Percentiles rank a stretch among this genome's conserved stretches.
Evolutionary conservation across 2,329 filamentous ascomycete species (phyloP).

Genomic region (Sphaerulina populicola): DNA sequence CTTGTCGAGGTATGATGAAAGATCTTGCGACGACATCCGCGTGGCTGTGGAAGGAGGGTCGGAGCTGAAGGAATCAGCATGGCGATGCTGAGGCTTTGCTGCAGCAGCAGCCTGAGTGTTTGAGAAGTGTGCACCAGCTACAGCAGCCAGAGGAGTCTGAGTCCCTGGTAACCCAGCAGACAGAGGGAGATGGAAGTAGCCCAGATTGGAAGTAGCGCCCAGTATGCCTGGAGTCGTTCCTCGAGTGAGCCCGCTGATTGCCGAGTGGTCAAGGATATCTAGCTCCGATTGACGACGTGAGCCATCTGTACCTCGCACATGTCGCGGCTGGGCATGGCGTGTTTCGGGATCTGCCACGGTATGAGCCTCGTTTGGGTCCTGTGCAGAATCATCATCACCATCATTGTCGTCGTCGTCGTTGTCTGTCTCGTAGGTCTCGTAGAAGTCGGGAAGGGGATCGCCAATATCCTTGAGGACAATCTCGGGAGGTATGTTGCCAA

Average conservation of each 20-base stretch:
- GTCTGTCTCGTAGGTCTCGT: constrained; percentile 86
- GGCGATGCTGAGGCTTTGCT: constrained; percentile 25
- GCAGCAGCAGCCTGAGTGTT: constrained; percentile 30
- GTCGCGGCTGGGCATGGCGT: constrained; percentile 10
- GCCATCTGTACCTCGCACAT: constrained; percentile 10
- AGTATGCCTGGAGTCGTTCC: constrained; percentile 52
- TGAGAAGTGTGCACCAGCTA: constrained; percentile 61
- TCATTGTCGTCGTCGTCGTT: constrained; percentile 43
- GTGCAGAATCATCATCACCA: constrained; percentile 48
- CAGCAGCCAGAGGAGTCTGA: constrained; percentile 69
- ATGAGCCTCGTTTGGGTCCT: constrained; percentile 29
- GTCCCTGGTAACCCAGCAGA: constrained; percentile 63
- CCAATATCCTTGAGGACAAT: constrained; percentile 95
- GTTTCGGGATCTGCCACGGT: constrained; percentile 4
- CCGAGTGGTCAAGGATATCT: constrained; percentile 13
- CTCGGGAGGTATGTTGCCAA: constrained; percentile 72
- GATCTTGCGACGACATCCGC: constrained; percentile 38
- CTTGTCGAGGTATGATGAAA: constrained; percentile 23
- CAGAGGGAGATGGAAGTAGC: constrained; percentile 74
- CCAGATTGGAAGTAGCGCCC: constrained; percentile 66
- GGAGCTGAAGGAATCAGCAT: constrained; percentile 39
- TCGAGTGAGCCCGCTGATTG: constrained; percentile 34
- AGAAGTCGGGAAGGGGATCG: constrained; percentile 91
- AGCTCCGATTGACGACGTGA: constrained; percentile 18
- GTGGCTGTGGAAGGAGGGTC: constrained; percentile 42